Base-by-base conservation (phyloP, 495 filamentous ascomycete species). In the Filosporella fistucella region DNA sequence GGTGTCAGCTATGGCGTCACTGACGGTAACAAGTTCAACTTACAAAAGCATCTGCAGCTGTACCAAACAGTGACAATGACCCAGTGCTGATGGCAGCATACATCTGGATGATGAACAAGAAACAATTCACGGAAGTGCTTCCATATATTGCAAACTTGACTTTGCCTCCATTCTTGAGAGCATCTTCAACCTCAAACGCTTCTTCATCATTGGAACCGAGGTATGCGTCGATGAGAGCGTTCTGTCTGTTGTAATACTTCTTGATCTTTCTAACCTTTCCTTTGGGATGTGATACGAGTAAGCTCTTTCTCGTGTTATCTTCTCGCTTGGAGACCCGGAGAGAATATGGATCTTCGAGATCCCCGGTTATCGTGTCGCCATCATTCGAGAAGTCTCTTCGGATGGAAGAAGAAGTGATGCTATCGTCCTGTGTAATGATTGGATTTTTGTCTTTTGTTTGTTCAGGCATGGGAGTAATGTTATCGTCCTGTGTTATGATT, bases 61-160 rank as follows among this genome's bases (percentile, higher is more conserved):
- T 78, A 29, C 73, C 75, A 49, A 80, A 80, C 3, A 78, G 66
- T 53, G 74, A 52, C 18, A 77, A 64, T 10, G 76, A 77, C 21
- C 76, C 74, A 12, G 76, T 80, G 25, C 73, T 69, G 37, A 77
- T 62, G 32, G 76, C 75, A 30, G 76, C 76, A 57, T 78, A 80
- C 35, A 78, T 61, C 61, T 78, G 75, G 32, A 80, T 80, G 55
- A 77, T 56, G 59, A 78, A 78, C 18, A 78, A 63, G 39, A 58
- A 75, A 43, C 73, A 69, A 63, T 80, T 77, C 44, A 75, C 71
- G 13, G 50, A 38, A 44, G 78, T 78, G 46, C 72, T 76, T 32
- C 67, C 75, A 37, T 71, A 71, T 51, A 78, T 69, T 28, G 76
- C 76, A 42, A 80, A 71, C 54, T 73, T 76, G 49, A 80, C 76